phyloP scores from a whole-genome alignment of 257 asterid species.

The Solanum raphanifolium region DNA sequence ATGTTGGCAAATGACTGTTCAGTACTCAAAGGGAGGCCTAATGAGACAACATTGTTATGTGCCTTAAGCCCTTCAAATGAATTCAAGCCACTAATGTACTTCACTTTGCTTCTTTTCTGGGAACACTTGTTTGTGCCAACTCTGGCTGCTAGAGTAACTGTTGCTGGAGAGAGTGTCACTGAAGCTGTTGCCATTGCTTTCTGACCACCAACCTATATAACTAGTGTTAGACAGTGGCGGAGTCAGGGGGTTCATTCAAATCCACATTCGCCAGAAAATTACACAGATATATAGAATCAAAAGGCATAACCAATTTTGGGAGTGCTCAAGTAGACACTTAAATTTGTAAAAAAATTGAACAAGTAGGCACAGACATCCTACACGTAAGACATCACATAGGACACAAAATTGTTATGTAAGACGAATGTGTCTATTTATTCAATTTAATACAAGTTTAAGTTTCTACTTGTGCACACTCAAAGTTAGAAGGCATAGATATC shows the following conservation, averaged over 20 bases:
- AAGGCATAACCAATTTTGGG: neutral
- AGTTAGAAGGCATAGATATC: neutral
- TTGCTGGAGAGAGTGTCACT: constrained; percentile 23
- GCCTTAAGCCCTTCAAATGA: constrained; percentile 80
- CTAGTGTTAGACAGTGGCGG: neutral
- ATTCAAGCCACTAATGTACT: constrained; percentile 52
- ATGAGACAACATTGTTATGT: constrained; percentile 35
- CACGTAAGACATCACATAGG: neutral
- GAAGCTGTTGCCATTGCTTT: constrained; percentile 37
- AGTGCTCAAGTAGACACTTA: too few species aligned
- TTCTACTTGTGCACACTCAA: neutral
- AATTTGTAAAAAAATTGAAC: neutral
- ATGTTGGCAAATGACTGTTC: constrained; percentile 56
- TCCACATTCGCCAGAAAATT: neutral
- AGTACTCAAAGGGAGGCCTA: constrained; percentile 49
- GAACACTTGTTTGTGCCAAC: constrained; percentile 24
- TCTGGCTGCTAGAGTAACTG: constrained; percentile 22
- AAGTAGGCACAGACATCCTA: neutral
- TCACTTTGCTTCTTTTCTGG: constrained; percentile 27
- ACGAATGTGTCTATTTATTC: neutral
- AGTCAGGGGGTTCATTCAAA: neutral
- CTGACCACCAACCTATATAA: neutral
- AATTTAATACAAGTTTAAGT: neutral
- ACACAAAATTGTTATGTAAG: neutral
- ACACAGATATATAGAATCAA: neutral